A percentile compares a stretch with the other conserved stretches of the same genome.
These are phyloP conservation scores for Aspergillaceae sp. DNA, from an alignment of 2,329 filamentous ascomycete species.

Conservation along the genomic window DNA sequence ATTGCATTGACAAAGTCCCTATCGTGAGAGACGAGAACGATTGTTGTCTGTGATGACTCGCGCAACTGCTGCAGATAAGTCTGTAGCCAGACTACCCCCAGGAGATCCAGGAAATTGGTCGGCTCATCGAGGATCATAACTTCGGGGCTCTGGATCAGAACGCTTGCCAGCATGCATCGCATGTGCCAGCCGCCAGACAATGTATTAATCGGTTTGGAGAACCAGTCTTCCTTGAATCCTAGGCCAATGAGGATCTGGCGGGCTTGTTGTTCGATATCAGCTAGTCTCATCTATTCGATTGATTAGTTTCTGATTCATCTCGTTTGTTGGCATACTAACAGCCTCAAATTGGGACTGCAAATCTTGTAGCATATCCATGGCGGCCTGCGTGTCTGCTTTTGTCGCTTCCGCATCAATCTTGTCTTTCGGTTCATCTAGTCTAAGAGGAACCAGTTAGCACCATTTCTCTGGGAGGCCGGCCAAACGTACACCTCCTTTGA, in stretches of 20 bases:
- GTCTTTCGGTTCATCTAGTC: constrained; percentile 45
- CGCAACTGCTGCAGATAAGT: constrained; percentile 55
- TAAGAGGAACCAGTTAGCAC: constrained; percentile 4
- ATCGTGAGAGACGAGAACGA: constrained; percentile 77
- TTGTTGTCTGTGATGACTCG: constrained; percentile 49
- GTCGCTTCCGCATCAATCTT: constrained; percentile 51
- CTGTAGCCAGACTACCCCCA: constrained; percentile 80
- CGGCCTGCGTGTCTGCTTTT: constrained; percentile 59
- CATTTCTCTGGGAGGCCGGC: too few species aligned
- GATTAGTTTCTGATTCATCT: neutral
- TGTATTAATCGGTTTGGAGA: constrained; percentile 52
- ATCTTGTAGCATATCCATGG: constrained; percentile 59
- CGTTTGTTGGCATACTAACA: constrained; percentile 23
- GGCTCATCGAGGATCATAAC: constrained; percentile 78
- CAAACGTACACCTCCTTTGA: constrained; percentile 44
- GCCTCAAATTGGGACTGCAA: constrained; percentile 61
- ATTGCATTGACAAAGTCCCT: constrained; percentile 69
- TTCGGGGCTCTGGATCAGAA: constrained; percentile 64
- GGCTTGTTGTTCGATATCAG: constrained; percentile 57
- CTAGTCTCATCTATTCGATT: constrained; percentile 42
- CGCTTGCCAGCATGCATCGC: constrained; percentile 56
- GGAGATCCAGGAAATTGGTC: constrained; percentile 75
- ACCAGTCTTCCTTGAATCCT: constrained; percentile 57
- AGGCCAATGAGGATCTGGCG: constrained; percentile 59
- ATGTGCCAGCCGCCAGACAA: constrained; percentile 73